Evolutionary conservation across 2,329 filamentous ascomycete species (phyloP).

Genomic region (Neonectria coccinea): DNA sequence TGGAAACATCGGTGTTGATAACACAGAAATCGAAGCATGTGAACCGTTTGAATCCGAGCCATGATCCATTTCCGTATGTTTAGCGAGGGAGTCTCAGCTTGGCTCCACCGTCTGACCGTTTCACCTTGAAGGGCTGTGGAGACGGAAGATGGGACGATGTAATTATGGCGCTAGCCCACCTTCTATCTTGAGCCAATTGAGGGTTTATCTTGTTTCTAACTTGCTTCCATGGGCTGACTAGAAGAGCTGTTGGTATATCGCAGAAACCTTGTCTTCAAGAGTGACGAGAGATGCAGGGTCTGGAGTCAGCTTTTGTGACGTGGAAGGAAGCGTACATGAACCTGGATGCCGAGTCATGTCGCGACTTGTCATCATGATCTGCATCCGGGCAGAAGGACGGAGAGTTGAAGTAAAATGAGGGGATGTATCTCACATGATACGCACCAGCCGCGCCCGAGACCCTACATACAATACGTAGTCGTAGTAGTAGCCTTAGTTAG

Average conservation of each 20-base stretch:
- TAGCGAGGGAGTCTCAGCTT: neutral
- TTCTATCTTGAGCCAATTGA: neutral
- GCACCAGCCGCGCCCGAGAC: neutral
- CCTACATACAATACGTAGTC: no score
- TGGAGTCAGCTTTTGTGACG: neutral
- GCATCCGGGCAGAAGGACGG: no score
- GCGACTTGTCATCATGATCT: neutral
- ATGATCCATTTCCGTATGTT: neutral
- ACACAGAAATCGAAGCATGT: neutral
- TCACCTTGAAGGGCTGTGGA: neutral
- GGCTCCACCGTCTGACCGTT: neutral
- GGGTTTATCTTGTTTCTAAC: neutral
- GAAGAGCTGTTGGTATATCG: neutral
- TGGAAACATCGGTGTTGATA: neutral
- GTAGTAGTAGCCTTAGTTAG: no score
- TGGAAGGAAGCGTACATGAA: neutral
- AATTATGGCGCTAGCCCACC: neutral
- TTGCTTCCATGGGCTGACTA: neutral
- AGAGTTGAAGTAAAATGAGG: neutral
- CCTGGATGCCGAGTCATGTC: neutral
- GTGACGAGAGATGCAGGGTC: neutral
- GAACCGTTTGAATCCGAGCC: neutral
- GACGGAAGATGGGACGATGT: conserved; percentile 4
- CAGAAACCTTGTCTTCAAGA: neutral
- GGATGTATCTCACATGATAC: neutral